Conservation (phyloP, 2,329 filamentous ascomycete genomes). For the Periconia sp. region DNA sequence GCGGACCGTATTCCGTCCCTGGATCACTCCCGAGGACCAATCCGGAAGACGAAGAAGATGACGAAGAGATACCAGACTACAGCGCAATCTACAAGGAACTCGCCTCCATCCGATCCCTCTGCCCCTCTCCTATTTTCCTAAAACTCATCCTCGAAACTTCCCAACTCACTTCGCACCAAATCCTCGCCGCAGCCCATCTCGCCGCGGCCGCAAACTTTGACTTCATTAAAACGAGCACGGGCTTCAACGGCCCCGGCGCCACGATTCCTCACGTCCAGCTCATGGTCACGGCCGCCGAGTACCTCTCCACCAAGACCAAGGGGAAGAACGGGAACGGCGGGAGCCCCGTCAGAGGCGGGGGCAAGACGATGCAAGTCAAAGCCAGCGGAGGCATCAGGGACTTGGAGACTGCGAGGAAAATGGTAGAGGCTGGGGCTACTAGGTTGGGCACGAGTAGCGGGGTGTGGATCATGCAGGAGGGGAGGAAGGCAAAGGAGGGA, state of each 20-base stretch:
- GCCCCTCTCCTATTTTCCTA: conserved; percentile 50
- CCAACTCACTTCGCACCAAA: conserved; percentile 55
- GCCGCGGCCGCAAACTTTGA: conserved; percentile 61
- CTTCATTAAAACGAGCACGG: conserved; percentile 67
- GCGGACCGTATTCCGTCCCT: conserved; percentile 26
- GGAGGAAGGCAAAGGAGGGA: conserved; percentile 27
- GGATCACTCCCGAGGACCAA: conserved; percentile 10
- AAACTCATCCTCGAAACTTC: conserved; percentile 68
- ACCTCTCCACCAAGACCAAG: conserved; percentile 42
- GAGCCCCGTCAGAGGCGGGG: conserved; percentile 20
- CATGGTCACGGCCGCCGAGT: conserved; percentile 59
- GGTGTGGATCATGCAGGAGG: conserved; percentile 61
- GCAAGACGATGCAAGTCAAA: conserved; percentile 58
- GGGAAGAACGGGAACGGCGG: conserved; percentile 25
- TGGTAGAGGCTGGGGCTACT: conserved; percentile 63
- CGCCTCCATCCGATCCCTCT: conserved; percentile 56
- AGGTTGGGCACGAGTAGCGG: conserved; percentile 63
- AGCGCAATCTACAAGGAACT: conserved; percentile 60
- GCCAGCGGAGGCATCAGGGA: conserved; percentile 64
- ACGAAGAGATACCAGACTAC: conserved; percentile 49
- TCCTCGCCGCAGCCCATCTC: conserved; percentile 61
- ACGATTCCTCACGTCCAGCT: conserved; percentile 58
- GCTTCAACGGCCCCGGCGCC: conserved; percentile 63
- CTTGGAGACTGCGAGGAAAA: conserved; percentile 56
- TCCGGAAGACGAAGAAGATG: conserved; percentile 14